Conservation (phyloP, 768 basidiomycete genomes). For the Mycena metata region DNA sequence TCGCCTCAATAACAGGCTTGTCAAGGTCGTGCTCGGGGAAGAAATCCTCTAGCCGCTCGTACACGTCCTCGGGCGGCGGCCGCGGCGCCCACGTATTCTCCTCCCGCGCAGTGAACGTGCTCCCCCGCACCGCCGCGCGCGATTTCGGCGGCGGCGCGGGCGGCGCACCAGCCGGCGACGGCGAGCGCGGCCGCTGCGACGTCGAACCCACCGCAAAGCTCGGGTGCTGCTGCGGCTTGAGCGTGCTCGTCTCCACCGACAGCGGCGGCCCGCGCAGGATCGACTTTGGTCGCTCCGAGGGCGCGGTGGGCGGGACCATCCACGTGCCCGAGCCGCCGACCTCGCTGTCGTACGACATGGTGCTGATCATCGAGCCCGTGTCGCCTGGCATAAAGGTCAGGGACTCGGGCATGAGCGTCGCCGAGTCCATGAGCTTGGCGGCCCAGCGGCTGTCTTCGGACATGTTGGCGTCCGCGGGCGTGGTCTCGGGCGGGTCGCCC, state of each 20-base stretch:
- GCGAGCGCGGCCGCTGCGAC: slow-evolving; percentile 32
- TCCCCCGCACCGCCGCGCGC: slow-evolving; percentile 51
- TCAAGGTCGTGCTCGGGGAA: slow-evolving; percentile 98
- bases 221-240: slow-evolving; percentile 32
- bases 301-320: slow-evolving; percentile 55
- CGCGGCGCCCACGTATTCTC: slow-evolving; percentile 90
- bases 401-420: slow-evolving; percentile 23
- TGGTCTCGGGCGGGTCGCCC: slow-evolving; percentile 41
- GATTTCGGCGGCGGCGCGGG: slow-evolving; percentile 41
- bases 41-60: slow-evolving; percentile 92
- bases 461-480: slow-evolving; percentile 5
- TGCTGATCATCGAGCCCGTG: slow-evolving; percentile 50
- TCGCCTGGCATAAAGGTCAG: slow-evolving; percentile 30
- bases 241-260: slow-evolving; percentile 56
- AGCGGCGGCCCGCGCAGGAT: slow-evolving; percentile 57
- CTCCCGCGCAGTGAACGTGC: slow-evolving; percentile 72
- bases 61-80: slow-evolving; percentile 92
- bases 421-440: slow-evolving; percentile 4
- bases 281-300: slow-evolving; percentile 44
- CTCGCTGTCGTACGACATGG: slow-evolving; percentile 54
- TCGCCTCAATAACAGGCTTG: slow-evolving; percentile 92
- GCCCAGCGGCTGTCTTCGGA: slow-evolving; percentile 29
- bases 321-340: slow-evolving; percentile 57
- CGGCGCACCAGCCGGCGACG: slow-evolving; percentile 15
- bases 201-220: slow-evolving; percentile 36